These are phyloP conservation scores for Ophiostoma himal-ulmi DNA, from an alignment of 2,329 filamentous ascomycete species.

Conservation along the genomic window DNA sequence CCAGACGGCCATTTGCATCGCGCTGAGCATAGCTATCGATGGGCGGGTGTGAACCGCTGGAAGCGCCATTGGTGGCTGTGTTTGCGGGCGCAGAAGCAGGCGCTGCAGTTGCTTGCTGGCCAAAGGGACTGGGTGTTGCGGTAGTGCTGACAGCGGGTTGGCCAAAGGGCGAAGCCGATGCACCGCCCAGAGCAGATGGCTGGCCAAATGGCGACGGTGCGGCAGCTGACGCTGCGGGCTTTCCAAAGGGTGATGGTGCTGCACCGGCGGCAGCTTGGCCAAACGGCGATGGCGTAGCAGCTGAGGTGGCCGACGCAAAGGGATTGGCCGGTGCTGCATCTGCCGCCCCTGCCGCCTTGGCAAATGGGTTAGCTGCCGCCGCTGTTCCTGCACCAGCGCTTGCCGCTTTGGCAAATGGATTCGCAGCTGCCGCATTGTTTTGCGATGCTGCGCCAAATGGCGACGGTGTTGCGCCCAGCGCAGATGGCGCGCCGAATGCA, in stretches of 20 bases:
- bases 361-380: slow-evolving; percentile 10
- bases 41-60: slow-evolving; percentile 27
- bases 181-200: slow-evolving; percentile 19
- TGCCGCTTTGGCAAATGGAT: slow-evolving; percentile 32
- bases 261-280: slow-evolving; percentile 13
- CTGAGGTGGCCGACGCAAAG: slow-evolving; percentile 12
- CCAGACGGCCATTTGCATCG: slow-evolving; percentile 28
- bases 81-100: slow-evolving; percentile 1
- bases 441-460: slow-evolving; percentile 31
- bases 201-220: slow-evolving; percentile 30
- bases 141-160: slow-evolving; percentile 23
- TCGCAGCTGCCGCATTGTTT: slow-evolving; percentile 28
- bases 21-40: slow-evolving; percentile 30
- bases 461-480: slow-evolving; percentile 31
- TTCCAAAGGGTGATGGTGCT: slow-evolving; percentile 16
- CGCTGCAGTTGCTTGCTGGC: slow-evolving; percentile 25
- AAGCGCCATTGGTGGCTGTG: not conserved
- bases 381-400: not conserved
- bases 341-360: not conserved
- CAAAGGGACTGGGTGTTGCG: slow-evolving; percentile 29
- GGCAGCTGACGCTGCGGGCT: slow-evolving; percentile 9
- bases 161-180: slow-evolving; percentile 28
- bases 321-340: slow-evolving; percentile 1
- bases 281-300: slow-evolving; percentile 21
- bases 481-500: slow-evolving; percentile 31